phyloP scores from a whole-genome alignment of 805 yeast genomes.

The Nakazawaea peltata region DNA sequence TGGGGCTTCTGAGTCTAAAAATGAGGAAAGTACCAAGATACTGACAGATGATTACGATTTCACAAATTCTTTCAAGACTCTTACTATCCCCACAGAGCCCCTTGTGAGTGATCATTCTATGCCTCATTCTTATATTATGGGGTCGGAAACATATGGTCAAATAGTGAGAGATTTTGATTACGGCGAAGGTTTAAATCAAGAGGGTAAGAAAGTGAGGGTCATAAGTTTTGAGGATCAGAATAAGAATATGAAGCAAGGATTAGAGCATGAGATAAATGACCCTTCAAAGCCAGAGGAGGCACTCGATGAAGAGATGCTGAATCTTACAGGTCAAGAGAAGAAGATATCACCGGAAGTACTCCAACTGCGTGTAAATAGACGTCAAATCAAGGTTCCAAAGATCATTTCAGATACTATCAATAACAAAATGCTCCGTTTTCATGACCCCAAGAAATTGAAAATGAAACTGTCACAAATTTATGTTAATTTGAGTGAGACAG shows the following conservation, averaged over 20 bases:
- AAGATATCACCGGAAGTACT: conserved; percentile 53
- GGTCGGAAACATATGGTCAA: conserved; percentile 34
- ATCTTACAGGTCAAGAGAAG: conserved; percentile 37
- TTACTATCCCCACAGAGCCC: conserved; percentile 14
- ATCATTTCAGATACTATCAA: conserved; percentile 50
- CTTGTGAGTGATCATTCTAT: conserved; percentile 17
- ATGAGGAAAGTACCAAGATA: conserved; percentile 9
- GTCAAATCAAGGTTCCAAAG: conserved; percentile 47
- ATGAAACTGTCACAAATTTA: conserved; percentile 38
- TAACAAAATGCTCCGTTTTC: conserved; percentile 51
- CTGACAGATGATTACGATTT: conserved; percentile 19
- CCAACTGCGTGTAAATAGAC: conserved; percentile 44
- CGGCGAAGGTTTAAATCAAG: conserved; percentile 21
- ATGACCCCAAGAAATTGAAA: conserved; percentile 57
- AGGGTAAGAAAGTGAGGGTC: conserved; percentile 9
- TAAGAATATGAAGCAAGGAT: not conserved
- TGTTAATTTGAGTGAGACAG: conserved; percentile 36
- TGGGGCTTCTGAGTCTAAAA: too few species aligned
- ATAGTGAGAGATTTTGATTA: conserved; percentile 28
- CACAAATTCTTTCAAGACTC: conserved; percentile 9
- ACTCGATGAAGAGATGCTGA: conserved; percentile 19
- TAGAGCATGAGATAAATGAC: not conserved
- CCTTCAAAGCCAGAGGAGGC: not conserved
- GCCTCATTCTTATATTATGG: conserved; percentile 26
- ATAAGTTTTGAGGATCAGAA: conserved; percentile 7